A percentile compares a stretch with the other conserved stretches of the same genome.
Conservation (phyloP, 306 rosid genomes). For the Quercus engelmannii region DNA sequence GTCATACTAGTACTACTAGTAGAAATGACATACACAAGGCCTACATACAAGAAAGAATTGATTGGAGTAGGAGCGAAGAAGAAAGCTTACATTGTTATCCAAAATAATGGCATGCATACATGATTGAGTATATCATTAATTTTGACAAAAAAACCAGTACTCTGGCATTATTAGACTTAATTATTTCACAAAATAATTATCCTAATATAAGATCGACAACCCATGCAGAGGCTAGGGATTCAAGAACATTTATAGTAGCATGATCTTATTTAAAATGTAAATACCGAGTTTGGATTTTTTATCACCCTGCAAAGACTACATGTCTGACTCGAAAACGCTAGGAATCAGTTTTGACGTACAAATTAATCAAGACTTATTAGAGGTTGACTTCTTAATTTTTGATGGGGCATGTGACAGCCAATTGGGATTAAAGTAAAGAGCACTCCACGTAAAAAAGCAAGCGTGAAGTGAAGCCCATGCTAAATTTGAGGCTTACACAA, state of each 20-base stretch:
- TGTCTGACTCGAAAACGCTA: not conserved
- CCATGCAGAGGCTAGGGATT: too few relatives aligned
- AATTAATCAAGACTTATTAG: not conserved
- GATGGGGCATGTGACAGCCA: not conserved
- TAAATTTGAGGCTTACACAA: not conserved
- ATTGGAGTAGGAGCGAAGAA: too few relatives aligned
- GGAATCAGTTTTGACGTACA: not conserved
- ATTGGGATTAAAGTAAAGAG: not conserved
- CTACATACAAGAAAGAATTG: too few relatives aligned
- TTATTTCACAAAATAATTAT: too few relatives aligned
- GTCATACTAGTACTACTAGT: too few relatives aligned
- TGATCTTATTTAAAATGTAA: not conserved
- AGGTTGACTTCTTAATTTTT: not conserved
- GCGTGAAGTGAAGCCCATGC: not conserved
- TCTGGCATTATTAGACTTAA: too few relatives aligned
- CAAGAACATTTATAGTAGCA: not conserved
- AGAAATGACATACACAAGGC: too few relatives aligned
- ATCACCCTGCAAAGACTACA: not conserved
- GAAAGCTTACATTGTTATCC: too few relatives aligned
- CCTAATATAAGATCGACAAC: too few relatives aligned
- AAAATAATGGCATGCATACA: too few relatives aligned
- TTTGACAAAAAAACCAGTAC: too few relatives aligned
- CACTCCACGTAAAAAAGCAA: not conserved
- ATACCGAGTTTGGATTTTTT: not conserved
- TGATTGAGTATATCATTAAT: too few relatives aligned